Base-by-base conservation (phyloP, 768 basidiomycete species). In the Termitomyces sp. region DNA sequence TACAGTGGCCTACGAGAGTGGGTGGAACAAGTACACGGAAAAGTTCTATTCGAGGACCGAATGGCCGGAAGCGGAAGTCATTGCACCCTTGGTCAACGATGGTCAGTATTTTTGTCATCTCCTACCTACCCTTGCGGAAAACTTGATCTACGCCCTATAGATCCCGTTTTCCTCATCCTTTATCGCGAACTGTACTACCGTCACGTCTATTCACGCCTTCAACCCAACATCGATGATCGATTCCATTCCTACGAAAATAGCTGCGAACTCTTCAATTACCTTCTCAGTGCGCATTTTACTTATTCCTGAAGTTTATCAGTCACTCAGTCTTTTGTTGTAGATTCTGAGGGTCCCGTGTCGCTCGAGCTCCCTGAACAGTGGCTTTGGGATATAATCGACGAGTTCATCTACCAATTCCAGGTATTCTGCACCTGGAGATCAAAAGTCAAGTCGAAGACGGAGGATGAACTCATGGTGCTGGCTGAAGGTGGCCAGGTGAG, bases 161-260 rank as follows among this genome's bases (percentile, higher is more conserved):
- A 98, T 71, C 91, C 90, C 53, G 89, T 98, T 52, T 99, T 99
- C 77, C 79, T 98, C 41, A 94, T 96, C 54, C 84, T 99, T 15
- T 98, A 99, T 72, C 89, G 95, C 61, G 95, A 98, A 69, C 81
- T 97, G 11, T 94, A 93, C 71, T 95, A 91, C 70, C 87, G 92
- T 50, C 95, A 97, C 66, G 92, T 98, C 24, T 97, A 98, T 75
- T 97, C 95, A 1, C 88, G 93, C 41, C 79, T 99, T 43, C 87
- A 90, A 66, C 95, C 96, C 61, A 90, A 97, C 71, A 84, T 98
- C 63, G 96, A 98, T 68, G 96, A 98, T 70, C 88, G 96, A 43
- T 96, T 98, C 79, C 93, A 97, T 68, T 95, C 94, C 0, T 96
- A 95, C 70, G 92, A 96, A 68, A 96, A 96, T 76, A 93, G 93